These are phyloP conservation scores for Piromyces finnis DNA, from an alignment of 192 early-diverging fungal genomes.

Conservation along the genomic window DNA sequence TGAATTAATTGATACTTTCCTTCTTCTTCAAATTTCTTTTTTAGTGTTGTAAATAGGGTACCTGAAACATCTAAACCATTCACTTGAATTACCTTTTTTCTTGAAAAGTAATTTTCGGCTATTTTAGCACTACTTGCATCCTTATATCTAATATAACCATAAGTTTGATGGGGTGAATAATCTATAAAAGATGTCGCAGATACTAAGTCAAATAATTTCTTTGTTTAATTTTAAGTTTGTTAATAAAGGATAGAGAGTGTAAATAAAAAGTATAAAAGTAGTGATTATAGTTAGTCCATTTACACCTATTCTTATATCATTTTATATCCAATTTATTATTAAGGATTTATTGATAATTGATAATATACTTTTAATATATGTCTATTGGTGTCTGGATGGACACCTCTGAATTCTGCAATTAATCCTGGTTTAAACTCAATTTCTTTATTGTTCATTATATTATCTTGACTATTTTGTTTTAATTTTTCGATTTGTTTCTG, in stretches of 20 bases:
- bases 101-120: background rate
- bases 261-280: too few species aligned
- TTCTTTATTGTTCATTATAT: background rate
- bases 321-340: too few species aligned
- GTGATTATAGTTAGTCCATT: too few species aligned
- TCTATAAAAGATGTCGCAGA: background rate
- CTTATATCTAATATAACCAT: background rate
- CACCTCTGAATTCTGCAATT: background rate
- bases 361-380: background rate
- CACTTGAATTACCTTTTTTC: background rate
- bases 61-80: background rate
- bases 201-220: background rate
- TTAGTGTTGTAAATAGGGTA: background rate
- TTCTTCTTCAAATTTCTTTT: background rate
- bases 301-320: too few species aligned
- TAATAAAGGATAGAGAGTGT: too few species aligned
- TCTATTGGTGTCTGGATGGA: background rate
- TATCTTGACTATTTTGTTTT: background rate
- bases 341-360: too few species aligned
- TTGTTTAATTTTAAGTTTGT: too few species aligned
- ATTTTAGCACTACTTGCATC: background rate
- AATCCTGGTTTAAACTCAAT: background rate
- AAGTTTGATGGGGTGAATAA: background rate
- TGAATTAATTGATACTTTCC: background rate
- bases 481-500: background rate